Conservation (phyloP, 345 rosid genomes). For the Cardiospermum halicacabum region DNA sequence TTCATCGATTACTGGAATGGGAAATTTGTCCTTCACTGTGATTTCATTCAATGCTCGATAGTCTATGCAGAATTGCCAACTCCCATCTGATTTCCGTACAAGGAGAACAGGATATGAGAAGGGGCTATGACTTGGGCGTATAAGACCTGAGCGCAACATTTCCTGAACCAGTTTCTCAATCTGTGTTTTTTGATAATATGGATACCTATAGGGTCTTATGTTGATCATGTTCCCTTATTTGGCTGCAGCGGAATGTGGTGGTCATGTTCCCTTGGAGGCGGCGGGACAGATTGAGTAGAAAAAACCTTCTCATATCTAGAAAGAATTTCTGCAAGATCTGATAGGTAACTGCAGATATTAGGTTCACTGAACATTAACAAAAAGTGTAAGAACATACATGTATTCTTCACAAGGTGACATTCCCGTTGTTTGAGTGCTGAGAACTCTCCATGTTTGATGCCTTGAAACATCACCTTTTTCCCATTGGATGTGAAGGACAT, state of each 20-base stretch:
- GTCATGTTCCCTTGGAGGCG: neutral
- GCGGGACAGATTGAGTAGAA: neutral
- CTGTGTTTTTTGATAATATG: neutral
- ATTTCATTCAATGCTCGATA: neutral
- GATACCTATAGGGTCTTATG: neutral
- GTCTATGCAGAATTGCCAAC: neutral
- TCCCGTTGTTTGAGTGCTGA: too few relatives aligned
- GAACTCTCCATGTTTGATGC: too few relatives aligned
- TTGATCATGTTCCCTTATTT: neutral
- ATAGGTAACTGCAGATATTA: too few relatives aligned
- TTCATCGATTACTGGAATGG: neutral
- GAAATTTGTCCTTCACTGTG: neutral
- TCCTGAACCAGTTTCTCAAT: neutral
- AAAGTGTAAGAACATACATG: too few relatives aligned
- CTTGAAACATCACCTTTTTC: too few relatives aligned
- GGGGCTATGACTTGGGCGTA: neutral
- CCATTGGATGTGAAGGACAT: too few relatives aligned
- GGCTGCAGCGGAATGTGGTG: neutral
- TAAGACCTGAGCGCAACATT: neutral
- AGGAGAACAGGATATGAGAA: neutral
- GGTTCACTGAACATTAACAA: too few relatives aligned
- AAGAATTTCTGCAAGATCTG: too few relatives aligned
- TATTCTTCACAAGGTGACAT: too few relatives aligned
- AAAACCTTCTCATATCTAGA: too few relatives aligned
- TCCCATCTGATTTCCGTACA: neutral